These are phyloP conservation scores for Neopestalotiopsis sp. DNA, from an alignment of 2,329 filamentous ascomycete genomes.

Conservation along the genomic window DNA sequence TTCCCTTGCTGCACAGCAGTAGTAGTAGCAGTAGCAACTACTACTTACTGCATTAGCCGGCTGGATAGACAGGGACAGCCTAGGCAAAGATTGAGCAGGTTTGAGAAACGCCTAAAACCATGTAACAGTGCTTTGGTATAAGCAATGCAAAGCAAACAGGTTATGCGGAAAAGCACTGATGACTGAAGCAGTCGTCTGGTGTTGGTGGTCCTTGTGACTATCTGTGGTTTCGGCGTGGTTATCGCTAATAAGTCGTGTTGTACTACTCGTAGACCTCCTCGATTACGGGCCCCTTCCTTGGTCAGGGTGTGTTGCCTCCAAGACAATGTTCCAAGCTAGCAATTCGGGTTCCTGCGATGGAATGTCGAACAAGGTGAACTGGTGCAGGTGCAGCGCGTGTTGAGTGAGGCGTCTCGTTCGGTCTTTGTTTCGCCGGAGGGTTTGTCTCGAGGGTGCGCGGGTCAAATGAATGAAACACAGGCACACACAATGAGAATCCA, in stretches of 20 bases:
- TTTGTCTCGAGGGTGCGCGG: background rate
- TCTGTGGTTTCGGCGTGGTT: background rate
- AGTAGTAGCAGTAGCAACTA: conserved; percentile 6
- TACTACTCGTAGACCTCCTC: background rate
- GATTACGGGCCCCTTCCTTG: background rate
- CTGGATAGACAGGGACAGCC: conserved; percentile 17
- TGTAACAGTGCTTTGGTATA: background rate
- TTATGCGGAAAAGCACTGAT: background rate
- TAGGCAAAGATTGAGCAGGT: background rate
- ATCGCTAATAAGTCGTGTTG: background rate
- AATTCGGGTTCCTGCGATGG: conserved; percentile 27
- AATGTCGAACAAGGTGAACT: background rate
- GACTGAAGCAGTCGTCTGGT: background rate
- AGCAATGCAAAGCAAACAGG: background rate
- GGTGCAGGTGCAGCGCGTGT: background rate
- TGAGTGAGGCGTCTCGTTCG: conserved; percentile 3
- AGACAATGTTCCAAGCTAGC: conserved; percentile 30
- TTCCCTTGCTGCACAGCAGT: conserved; percentile 8
- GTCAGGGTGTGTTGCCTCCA: conserved; percentile 8
- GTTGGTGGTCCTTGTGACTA: background rate
- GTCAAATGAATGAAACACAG: conserved; percentile 14
- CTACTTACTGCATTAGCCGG: conserved; percentile 25
- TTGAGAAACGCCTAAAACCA: too few relatives aligned
- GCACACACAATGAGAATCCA: conserved; percentile 2
- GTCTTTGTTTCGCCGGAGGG: conserved; percentile 19